Evolutionary conservation across 2,329 filamentous ascomycete genomes (phyloP).

Genomic region (Clonostachys solani): DNA sequence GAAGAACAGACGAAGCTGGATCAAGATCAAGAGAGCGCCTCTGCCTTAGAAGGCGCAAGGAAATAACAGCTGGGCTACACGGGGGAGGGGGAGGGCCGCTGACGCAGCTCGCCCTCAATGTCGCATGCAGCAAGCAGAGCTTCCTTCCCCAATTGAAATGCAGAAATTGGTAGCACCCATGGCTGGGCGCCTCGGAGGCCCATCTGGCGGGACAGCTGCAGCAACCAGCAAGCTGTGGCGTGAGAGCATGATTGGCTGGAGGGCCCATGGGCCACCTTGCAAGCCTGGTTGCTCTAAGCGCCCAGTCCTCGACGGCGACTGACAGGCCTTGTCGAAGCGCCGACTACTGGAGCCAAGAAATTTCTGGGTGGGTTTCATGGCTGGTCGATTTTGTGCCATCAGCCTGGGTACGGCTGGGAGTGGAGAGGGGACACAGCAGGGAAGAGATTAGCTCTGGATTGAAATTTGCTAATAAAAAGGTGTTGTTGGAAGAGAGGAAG

Average conservation of each 20-base stretch:
- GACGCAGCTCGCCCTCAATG: too few species aligned
- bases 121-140: too few species aligned
- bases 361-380: too few species aligned
- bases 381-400: too few species aligned
- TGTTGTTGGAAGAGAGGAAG: too few species aligned
- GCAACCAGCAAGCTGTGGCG: background rate
- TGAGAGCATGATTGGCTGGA: constrained; percentile 1
- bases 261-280: background rate
- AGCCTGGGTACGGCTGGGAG: too few species aligned
- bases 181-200: constrained; percentile 1
- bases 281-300: constrained; percentile 1
- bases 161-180: background rate
- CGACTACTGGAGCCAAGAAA: constrained; percentile 6
- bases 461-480: too few species aligned
- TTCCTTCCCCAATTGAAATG: too few species aligned
- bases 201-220: constrained; percentile 3
- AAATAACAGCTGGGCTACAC: background rate
- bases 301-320: constrained; percentile 5
- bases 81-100: background rate
- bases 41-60: background rate
- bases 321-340: constrained; percentile 7
- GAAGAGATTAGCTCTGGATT: too few species aligned
- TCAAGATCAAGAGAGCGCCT: background rate
- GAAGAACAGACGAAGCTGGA: background rate
- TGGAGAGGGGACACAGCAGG: too few species aligned